Evolutionary conservation across 2,329 filamentous ascomycete genomes (phyloP), one percentile per base, ranked within the genome.

Genomic region (Arachnopeziza araneosa): DNA sequence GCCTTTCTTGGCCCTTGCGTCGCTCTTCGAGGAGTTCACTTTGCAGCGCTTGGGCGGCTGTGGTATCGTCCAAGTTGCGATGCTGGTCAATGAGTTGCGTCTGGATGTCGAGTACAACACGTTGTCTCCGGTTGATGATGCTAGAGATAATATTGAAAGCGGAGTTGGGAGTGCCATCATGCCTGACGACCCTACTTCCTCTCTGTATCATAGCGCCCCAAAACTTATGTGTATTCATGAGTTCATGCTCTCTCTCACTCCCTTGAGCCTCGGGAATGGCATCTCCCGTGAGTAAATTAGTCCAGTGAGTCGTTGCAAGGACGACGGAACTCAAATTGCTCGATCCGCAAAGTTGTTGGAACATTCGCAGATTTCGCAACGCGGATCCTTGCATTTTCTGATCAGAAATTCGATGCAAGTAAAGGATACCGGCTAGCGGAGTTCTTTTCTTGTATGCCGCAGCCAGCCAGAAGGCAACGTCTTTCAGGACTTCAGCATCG

Each of bases 361-460:
- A 78, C 73, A 80, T 78, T 19, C 72, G 63, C 1, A 80, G 65
- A 60, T 78, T 79, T 48, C 73, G 70, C n/a, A 72, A 67, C 24
- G 72, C 68, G 26, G 74, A 74, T 55, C 76, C 73, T 4, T 69
- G 67, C 66, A 79, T 71, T 21, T 77, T 71, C 17, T 65, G 70
- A 55, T 78, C 75, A 0, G 70, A 72, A 63, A 81, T 80, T 1
- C 72, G 72, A 58, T 80, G 78, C 6, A 80, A 65, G 65, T 80
- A 80, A 30, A 81, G 74, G 53, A 80, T 74, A 0, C 78, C 79
- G 4, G 61, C 63, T 2, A 77, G 67, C 21, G 64, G 64, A 22
- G 70, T 61, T 12, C 67, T 23, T 14, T 63, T 59, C 6, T 57
- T 60, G 59, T 74, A 75, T 0, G 69, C 65, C 0, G 60, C 60